Evolutionary conservation across 139 green algal genomes (phyloP), one percentile per base, ranked within the genome.

Genomic region (Chloropicon primus): DNA sequence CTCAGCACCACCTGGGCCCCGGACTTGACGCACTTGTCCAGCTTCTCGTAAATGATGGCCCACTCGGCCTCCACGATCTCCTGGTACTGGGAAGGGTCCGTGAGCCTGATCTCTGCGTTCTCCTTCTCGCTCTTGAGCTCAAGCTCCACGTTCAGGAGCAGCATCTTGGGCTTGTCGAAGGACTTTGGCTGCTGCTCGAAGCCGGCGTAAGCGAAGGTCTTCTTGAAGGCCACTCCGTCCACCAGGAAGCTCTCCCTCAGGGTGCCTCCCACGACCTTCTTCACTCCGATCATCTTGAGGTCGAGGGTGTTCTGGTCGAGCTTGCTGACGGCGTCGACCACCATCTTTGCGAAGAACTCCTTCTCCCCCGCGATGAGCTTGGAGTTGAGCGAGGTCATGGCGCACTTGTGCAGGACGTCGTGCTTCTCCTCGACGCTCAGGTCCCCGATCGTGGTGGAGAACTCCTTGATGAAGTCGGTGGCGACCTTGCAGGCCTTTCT

Each of bases 21-120:
- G 25, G 79, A 89, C 22, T 86, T 80, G 0, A 89, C 86, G 75
- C 89, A 98, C 78, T 92, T 92, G 53, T 91, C 90, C 53, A 99
- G 90, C 89, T 99, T 99, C 76, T 96, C 88, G 80, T 98, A 98
- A 76, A 99, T 99, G 84, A 99, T 97, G 89, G 97, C 97, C 95
- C 95, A 99, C 85, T 99, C 95, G 0, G 94, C 94, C 76, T 98
- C 94, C 73, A 98, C 94, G 75, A 98, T 97, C 24, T 87, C 91
- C 87, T 99, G 95, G 84, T 99, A 99, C 86, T 96, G 86, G 26
- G 86, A 75, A 0, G 95, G 95, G 87, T 99, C 95, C 74, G 89
- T 86, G 72, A 98, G 85, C 25, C 94, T 86, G 53, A 95, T 86
- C 82, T 98, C 94, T 3, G 94, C 94, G 76, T 98, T 98, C 79